These are phyloP conservation scores for Melaleuca quinquenervia DNA, from an alignment of 345 rosid species.

Conservation along the genomic window DNA sequence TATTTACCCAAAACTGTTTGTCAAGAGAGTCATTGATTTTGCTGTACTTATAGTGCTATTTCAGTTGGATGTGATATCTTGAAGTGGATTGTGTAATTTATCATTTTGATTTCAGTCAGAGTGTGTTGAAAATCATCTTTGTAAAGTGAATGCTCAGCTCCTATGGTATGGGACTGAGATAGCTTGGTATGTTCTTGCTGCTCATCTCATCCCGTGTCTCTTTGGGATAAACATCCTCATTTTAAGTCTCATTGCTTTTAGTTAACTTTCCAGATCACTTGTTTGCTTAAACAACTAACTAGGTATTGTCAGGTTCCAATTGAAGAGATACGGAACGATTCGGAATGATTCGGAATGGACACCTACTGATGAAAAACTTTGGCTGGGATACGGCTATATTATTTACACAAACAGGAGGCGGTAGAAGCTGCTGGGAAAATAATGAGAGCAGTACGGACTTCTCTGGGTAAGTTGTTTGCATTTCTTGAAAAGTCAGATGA, in stretches of 20 bases:
- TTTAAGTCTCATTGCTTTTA: background rate
- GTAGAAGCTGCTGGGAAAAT: slow-evolving; percentile 25
- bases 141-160: slow-evolving; percentile 46
- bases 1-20: slow-evolving; percentile 36
- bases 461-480: slow-evolving; percentile 33
- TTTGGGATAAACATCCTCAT: background rate
- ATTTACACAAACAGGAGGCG: slow-evolving; percentile 36
- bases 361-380: slow-evolving; percentile 21
- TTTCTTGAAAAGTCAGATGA: background rate
- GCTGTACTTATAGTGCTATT: background rate
- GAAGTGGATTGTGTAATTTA: background rate
- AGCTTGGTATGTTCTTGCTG: slow-evolving; percentile 39
- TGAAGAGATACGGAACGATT: slow-evolving; percentile 45
- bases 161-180: slow-evolving; percentile 53
- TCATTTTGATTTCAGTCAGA: slow-evolving; percentile 34
- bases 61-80: background rate
- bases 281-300: background rate
- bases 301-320: slow-evolving; percentile 37
- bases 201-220: no score
- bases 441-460: slow-evolving; percentile 39
- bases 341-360: no score
- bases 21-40: slow-evolving; percentile 16
- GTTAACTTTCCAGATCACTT: background rate
- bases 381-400: slow-evolving; percentile 22
- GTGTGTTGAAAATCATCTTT: slow-evolving; percentile 40